Percentiles rank a stretch among this genome's conserved stretches.
Evolutionary conservation across 495 filamentous ascomycete genomes (phyloP).

Genomic region (Penicillium silybi): DNA sequence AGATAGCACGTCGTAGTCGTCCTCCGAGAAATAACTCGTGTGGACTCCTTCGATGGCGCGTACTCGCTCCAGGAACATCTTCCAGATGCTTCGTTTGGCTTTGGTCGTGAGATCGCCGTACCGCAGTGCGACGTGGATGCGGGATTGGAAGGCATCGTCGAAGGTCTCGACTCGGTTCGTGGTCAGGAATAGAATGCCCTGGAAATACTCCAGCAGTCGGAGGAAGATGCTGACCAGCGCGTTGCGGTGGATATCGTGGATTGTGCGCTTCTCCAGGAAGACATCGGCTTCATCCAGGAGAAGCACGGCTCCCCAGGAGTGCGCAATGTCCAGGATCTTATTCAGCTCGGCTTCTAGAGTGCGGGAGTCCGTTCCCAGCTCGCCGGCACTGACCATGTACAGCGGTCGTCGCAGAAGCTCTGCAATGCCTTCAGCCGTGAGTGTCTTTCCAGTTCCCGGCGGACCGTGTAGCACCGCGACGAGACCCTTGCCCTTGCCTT

Average conservation of each 20-base stretch:
- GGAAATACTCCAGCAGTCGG: constrained; percentile 69
- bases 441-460: constrained; percentile 83
- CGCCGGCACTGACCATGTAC: constrained; percentile 80
- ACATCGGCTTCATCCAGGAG: constrained; percentile 78
- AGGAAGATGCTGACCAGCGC: constrained; percentile 75
- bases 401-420: constrained; percentile 78
- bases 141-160: constrained; percentile 63
- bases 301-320: constrained; percentile 80
- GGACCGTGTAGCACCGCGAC: constrained; percentile 77
- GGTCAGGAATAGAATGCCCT: constrained; percentile 75
- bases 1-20: constrained; percentile 63
- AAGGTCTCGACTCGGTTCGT: constrained; percentile 77
- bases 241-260: constrained; percentile 71
- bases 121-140: constrained; percentile 70
- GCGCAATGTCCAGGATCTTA: constrained; percentile 82
- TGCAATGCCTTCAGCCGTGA: constrained; percentile 84
- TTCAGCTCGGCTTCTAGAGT: constrained; percentile 75
- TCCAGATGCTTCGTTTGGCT: constrained; percentile 82
- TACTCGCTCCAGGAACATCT: constrained; percentile 74
- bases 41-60: constrained; percentile 59
- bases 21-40: constrained; percentile 59
- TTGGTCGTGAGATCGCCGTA: constrained; percentile 73
- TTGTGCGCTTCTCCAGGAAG: constrained; percentile 69
- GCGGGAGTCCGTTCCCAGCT: constrained; percentile 76
- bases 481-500: constrained; percentile 73